Conservation (phyloP, 768 basidiomycete genomes). For the Suillus discolor region DNA sequence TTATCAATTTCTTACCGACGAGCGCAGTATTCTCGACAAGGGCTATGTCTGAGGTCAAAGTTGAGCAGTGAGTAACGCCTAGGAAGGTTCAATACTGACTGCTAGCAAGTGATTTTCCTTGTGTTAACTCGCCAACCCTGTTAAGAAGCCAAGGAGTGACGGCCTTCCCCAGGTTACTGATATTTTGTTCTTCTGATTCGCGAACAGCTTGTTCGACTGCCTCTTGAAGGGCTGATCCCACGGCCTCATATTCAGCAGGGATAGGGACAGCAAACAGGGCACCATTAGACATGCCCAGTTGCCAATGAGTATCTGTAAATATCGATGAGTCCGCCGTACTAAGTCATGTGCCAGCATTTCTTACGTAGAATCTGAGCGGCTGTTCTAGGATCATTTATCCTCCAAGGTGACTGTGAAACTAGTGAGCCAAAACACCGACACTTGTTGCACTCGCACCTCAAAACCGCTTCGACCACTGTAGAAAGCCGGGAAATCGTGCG, state of each 20-base stretch:
- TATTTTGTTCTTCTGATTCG: constrained; percentile 82
- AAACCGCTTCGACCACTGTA: constrained; percentile 85
- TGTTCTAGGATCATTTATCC: constrained; percentile 54
- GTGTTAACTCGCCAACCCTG: constrained; percentile 79
- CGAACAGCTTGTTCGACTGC: constrained; percentile 82
- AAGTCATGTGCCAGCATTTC: constrained; percentile 23
- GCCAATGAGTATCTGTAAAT: constrained; percentile 61
- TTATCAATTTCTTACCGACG: constrained; percentile 57
- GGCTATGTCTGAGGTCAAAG: constrained; percentile 65
- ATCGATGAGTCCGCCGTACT: constrained; percentile 5
- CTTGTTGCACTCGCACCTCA: constrained; percentile 46
- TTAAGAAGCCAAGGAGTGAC: constrained; percentile 93
- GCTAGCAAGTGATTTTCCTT: constrained; percentile 71
- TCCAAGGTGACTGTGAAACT: constrained; percentile 73
- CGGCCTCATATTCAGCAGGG: constrained; percentile 68
- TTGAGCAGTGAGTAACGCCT: constrained; percentile 5
- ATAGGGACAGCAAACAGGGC: constrained; percentile 89
- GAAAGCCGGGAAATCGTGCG: constrained; percentile 92
- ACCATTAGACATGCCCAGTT: constrained; percentile 75
- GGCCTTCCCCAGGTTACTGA: constrained; percentile 82
- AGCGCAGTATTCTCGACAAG: constrained; percentile 87
- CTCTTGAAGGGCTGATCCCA: constrained; percentile 70
- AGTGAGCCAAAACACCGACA: background rate
- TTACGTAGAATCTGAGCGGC: constrained; percentile 80
- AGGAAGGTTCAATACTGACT: constrained; percentile 47